Conservation (phyloP, 495 filamentous ascomycete genomes). For the Talaromyces nanjingensis region DNA sequence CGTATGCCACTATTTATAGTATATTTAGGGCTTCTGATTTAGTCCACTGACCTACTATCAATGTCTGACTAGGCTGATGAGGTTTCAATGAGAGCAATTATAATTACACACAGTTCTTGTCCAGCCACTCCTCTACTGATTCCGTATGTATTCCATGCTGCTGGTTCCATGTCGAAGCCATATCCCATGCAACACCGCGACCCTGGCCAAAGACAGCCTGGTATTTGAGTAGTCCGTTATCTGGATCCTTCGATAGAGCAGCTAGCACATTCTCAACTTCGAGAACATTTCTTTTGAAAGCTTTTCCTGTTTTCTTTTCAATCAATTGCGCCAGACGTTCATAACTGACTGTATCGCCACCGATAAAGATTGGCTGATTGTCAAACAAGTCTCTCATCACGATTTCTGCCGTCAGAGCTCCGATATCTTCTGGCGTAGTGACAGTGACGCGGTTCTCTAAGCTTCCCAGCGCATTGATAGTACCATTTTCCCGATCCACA, state of each 20-base stretch:
- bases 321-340: constrained; percentile 41
- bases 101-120: background rate
- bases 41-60: no score
- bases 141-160: constrained; percentile 32
- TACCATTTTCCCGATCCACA: constrained; percentile 27
- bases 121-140: constrained; percentile 35
- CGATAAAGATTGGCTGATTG: constrained; percentile 35
- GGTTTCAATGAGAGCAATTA: background rate
- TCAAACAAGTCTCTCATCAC: constrained; percentile 25
- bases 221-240: constrained; percentile 49
- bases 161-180: constrained; percentile 40
- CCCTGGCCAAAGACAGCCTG: constrained; percentile 52
- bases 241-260: constrained; percentile 37
- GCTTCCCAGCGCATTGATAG: constrained; percentile 44
- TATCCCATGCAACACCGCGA: constrained; percentile 51
- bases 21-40: no score
- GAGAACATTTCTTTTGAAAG: constrained; percentile 40
- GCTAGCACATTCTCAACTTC: constrained; percentile 27
- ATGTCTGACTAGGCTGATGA: no score
- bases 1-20: no score
- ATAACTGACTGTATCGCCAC: constrained; percentile 55
- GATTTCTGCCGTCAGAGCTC: constrained; percentile 45
- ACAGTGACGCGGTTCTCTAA: constrained; percentile 52
- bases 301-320: constrained; percentile 28
- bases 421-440: constrained; percentile 53